Percentiles rank a stretch among this genome's conserved stretches.
phyloP scores from a whole-genome alignment of 164 flowering plant genomes.

The Warburgia ugandensis region DNA sequence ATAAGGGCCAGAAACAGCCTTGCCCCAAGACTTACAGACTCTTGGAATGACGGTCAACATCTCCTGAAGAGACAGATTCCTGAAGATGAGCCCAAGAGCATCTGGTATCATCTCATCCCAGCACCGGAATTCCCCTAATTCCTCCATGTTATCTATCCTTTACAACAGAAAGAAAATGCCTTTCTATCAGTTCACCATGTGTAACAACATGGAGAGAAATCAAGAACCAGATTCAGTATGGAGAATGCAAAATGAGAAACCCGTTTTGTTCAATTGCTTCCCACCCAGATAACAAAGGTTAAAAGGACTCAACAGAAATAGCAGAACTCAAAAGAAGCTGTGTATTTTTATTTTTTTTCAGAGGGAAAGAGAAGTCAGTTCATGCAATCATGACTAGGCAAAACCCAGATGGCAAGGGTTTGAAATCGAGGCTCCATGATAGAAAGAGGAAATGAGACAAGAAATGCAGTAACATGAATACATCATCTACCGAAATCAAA shows the following conservation, averaged over 20 bases:
- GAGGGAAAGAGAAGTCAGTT: no score
- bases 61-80: conserved; percentile 59
- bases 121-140: conserved; percentile 28
- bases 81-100: conserved; percentile 69
- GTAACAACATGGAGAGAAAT: not conserved
- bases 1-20: conserved; percentile 65
- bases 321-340: not conserved
- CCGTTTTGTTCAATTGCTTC: no score
- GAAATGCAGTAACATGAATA: no score
- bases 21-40: conserved; percentile 83
- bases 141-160: conserved; percentile 34
- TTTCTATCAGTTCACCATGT: no score
- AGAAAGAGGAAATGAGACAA: no score
- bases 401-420: no score
- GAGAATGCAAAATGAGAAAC: no score
- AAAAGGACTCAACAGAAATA: not conserved
- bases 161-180: not conserved
- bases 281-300: not conserved
- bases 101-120: conserved; percentile 89
- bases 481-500: not conserved
- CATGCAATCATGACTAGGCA: no score
- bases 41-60: conserved; percentile 62
- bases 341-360: not conserved
- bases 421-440: no score
- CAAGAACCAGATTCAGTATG: no score